Base-by-base conservation (phyloP, 495 filamentous ascomycete genomes). In the Neurospora sp. region DNA sequence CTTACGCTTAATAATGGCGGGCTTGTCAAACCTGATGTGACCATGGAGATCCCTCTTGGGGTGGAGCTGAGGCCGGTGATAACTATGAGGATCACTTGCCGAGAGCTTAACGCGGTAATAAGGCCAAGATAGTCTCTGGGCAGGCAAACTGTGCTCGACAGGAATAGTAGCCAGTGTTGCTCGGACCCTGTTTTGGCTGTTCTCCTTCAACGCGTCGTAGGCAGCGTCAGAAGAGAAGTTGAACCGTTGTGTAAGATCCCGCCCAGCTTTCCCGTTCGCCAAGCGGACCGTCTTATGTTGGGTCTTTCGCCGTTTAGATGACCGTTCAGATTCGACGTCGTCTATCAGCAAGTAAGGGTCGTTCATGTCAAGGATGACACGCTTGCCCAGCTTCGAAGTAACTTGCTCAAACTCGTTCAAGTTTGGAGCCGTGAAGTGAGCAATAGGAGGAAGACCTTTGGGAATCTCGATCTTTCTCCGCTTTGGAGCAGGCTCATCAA, bases 191-290 rank as follows among this genome's bases (percentile, higher is more conserved):
- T 91, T 95, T 82, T 96, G 93, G 75, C 94, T 93, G 79, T 98
- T 99, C 79, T 96, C 93, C 82, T 99, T 98, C 59, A 99, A 87
- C 70, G 92, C 89, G 76, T 97, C 93, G 79, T 99, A 99, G 2
- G 94, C 94, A 66, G 93, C 91, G 77, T 99, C 96, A 73, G 97
- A 97, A 38, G 95, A 97, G 69, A 97, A 92, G 80, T 98, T 98
- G 86, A 97, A 98, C 31, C 94, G 88, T 74, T 90, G 87, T 37
- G 85, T 88, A n/a, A 96, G 82, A 69, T 89, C 85, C 38, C 86
- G 88, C 27, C 86, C 85, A 18, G 90, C 78, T 40, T 84, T 83
- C 11, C 87, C 86, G 61, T 85, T 87, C 11, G 83, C 85, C 80
- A 88, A 83, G 31, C 89, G 85, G 71, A 87, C 88, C 70, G 85